Evolutionary conservation across 805 yeast species (phyloP), one percentile per base, ranked within the genome.

Genomic region (Torulaspora delbrueckii): DNA sequence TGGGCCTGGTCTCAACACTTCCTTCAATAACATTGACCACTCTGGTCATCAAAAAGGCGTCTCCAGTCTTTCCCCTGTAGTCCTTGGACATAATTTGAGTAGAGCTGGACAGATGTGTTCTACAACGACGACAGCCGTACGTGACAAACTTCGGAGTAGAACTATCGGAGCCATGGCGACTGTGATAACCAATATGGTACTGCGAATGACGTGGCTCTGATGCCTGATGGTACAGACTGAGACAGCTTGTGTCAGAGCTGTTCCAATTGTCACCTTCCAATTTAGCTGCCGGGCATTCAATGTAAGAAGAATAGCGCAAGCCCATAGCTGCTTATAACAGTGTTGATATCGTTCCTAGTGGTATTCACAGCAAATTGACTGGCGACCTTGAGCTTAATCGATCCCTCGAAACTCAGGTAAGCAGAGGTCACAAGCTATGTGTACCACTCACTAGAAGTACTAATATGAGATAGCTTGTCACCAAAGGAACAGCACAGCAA

Each of bases 1-100:
- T 81, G 31, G 67, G 58, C 28, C 77, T 65, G 12, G 63, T 64
- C 46, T 68, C 75, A 2, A 61, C 52, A 8, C 57, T 56, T 1
- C 71, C 70, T 31, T 63, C 66, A 6, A 63, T 59, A 35, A 70
- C 68, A 55, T 78, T 78, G 33, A 72, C 73, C 56, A 78, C 79
- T 30, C 66, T 65, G 37, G 70, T 65, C 51, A 82, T 77, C 34
- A 82, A 62, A 51, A 69, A 73, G 1, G 85, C 87, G 42, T 72
- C 72, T 0, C 88, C 87, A 1, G 76, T 68, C 35, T 68, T 67
- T 1, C 86, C 87, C 18, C 68, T 64, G 56, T 81, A 82, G 40
- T 73, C 75, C 54, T 68, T 60, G 1, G 68, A 63, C 54, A 63
- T 59, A 16, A 63, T 55, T 39, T 62, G 62, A 10, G 55, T 45